Conservation (phyloP, 352 stramenopile species). For the Phytophthora fragariaefolia region DNA sequence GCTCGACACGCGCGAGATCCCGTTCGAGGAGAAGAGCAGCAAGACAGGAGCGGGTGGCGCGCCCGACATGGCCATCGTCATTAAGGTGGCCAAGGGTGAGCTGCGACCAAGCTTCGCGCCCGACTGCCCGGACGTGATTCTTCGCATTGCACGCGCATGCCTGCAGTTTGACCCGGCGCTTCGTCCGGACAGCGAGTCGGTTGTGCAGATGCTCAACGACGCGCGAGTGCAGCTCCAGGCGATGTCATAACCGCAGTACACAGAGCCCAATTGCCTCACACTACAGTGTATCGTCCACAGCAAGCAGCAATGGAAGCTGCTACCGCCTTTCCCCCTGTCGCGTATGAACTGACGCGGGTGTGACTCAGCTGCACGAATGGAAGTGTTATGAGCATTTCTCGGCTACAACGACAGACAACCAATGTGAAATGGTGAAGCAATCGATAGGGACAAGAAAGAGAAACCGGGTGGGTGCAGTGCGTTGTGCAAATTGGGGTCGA, state of each 20-base stretch:
- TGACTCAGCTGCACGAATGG: conserved; percentile 32
- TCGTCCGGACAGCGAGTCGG: conserved; percentile 68
- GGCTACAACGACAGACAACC: conserved; percentile 22
- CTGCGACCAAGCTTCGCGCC: conserved; percentile 78
- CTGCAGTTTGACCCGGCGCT: conserved; percentile 87
- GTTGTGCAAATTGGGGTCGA: conserved; percentile 29
- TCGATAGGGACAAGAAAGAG: conserved; percentile 25
- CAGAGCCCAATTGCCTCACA: conserved; percentile 54
- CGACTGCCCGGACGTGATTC: conserved; percentile 61
- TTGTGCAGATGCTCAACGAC: conserved; percentile 85
- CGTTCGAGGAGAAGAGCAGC: conserved; percentile 86
- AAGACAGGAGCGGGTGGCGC: conserved; percentile 58
- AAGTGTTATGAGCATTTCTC: conserved; percentile 37
- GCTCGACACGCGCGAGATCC: conserved; percentile 87
- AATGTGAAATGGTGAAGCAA: conserved; percentile 12
- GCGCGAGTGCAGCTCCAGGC: conserved; percentile 65
- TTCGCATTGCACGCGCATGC: conserved; percentile 81
- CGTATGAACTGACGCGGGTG: conserved; percentile 31
- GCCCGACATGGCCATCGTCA: conserved; percentile 87
- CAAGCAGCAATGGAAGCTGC: conserved; percentile 69
- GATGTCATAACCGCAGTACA: conserved; percentile 35
- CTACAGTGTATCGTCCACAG: conserved; percentile 17
- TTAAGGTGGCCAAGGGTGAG: conserved; percentile 87
- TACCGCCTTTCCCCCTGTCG: conserved; percentile 43
- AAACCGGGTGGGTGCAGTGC: conserved; percentile 22